Evolutionary conservation across 139 green algal species (phyloP).

Genomic region (Monoraphidium neglectum): DNA sequence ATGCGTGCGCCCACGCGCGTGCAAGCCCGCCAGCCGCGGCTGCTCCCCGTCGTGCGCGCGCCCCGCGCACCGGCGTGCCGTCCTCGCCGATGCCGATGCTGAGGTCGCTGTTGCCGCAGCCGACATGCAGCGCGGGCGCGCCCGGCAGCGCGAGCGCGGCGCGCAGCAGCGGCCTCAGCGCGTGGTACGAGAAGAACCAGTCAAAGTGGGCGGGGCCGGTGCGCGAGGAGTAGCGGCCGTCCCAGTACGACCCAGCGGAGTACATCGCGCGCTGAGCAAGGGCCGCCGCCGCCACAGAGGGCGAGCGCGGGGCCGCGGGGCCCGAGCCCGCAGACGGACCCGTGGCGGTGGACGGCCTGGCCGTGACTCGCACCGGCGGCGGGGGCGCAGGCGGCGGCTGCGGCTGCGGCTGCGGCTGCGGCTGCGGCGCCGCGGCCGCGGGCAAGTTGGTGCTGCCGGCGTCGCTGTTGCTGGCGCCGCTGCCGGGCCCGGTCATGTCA

Average conservation of each 20-base stretch:
- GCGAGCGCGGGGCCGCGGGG: background rate
- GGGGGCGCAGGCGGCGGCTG: background rate
- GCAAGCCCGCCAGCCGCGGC: too few species aligned
- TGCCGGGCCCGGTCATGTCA: background rate
- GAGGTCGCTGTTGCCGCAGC: slow-evolving; percentile 38
- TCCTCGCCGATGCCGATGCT: background rate
- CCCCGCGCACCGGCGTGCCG: background rate
- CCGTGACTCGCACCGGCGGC: background rate
- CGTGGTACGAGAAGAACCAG: slow-evolving; percentile 30
- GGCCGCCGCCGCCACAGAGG: background rate
- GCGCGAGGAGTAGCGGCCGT: slow-evolving; percentile 16
- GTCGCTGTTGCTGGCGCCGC: background rate
- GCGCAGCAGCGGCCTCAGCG: slow-evolving; percentile 12
- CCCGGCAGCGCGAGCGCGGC: background rate
- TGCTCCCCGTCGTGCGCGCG: too few species aligned
- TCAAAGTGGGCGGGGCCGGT: slow-evolving; percentile 13
- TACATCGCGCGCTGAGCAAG: slow-evolving; percentile 2
- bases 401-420: background rate
- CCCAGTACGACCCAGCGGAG: slow-evolving; percentile 24
- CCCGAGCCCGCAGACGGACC: too few species aligned
- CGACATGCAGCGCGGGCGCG: slow-evolving; percentile 30
- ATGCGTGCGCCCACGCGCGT: too few species aligned
- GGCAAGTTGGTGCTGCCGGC: background rate
- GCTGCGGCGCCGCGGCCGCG: slow-evolving; percentile 13
- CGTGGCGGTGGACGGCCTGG: too few species aligned